Percentiles rank a stretch among this genome's conserved stretches.
These are phyloP conservation scores for Penicillium paneum DNA, from an alignment of 2,329 filamentous ascomycete species.

Conservation along the genomic window DNA sequence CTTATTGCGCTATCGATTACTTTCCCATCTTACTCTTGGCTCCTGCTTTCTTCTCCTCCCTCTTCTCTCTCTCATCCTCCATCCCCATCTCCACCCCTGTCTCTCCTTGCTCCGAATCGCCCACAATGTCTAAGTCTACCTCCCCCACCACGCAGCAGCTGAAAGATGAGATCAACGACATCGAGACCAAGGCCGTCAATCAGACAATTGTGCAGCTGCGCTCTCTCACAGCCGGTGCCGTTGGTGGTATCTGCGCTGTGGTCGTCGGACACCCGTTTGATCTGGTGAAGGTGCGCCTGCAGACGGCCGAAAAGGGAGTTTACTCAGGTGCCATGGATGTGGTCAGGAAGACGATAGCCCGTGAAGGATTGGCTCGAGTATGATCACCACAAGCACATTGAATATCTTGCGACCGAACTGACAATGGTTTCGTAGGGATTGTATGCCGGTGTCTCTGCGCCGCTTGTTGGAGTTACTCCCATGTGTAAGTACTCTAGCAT, in stretches of 20 bases:
- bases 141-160: constrained; percentile 29
- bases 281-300: constrained; percentile 92
- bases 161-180: constrained; percentile 28
- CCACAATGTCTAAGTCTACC: constrained; percentile 32
- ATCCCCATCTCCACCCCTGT: constrained; percentile 4
- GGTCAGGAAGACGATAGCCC: constrained; percentile 79
- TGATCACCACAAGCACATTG: constrained; percentile 14
- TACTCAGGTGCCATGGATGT: constrained; percentile 91
- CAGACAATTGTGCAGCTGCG: constrained; percentile 64
- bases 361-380: constrained; percentile 70
- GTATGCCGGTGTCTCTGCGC: constrained; percentile 96
- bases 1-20: neutral
- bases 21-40: constrained; percentile 1
- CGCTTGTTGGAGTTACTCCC: constrained; percentile 90
- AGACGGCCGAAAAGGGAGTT: constrained; percentile 91
- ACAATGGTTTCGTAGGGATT: constrained; percentile 56
- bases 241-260: constrained; percentile 90
- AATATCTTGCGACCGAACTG: constrained; percentile 6
- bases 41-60: constrained; percentile 1
- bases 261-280: constrained; percentile 96
- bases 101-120: neutral
- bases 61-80: neutral
- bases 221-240: constrained; percentile 83
- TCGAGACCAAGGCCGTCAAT: constrained; percentile 33
- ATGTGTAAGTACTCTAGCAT: constrained; percentile 73